Evolutionary conservation across 495 filamentous ascomycete genomes (phyloP), one percentile per base, ranked within the genome.

Genomic region (Penicillium coprophilum): DNA sequence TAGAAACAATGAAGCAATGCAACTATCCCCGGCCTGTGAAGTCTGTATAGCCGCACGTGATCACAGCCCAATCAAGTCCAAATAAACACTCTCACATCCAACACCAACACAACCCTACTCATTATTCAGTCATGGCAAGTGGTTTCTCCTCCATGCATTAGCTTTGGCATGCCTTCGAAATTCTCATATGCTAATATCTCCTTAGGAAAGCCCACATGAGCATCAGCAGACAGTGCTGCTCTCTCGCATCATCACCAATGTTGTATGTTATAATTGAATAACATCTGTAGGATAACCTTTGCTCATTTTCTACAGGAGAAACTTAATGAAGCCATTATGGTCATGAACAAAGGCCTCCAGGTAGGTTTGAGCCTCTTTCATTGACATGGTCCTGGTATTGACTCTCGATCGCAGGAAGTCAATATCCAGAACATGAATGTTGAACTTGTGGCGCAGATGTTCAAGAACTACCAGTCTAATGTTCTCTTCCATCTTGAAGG

Each of bases 401-500:
- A 54, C 40, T 44, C 50, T 38, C 3, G 7, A 13, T 17, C 47
- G 5, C 59, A 96, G 90, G 92, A 97, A 62, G 96, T 97, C 82
- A 97, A 97, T 68, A 86, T 96, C 34, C 88, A 96, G 61, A 98
- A 97, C 64, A 96, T 97, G 91, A 93, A 97, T 68, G 90, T 96
- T 6, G 94, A 97, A 75, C 80, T 97, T 9, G 94, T 97, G 4
- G 92, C 94, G 8, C 94, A 97, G 71, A 98, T 98, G 94, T 98
- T 97, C 79, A 96, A 97, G 80, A 98, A 97, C 74, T 98, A 98
- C 70, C 91, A 96, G 71, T 96, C 90, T 4, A 98, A 97, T 65
- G 94, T 98, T 13, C 78, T 97, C 2, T 98, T 98, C 68, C 94
- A 98, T 66, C 79, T 98, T 27, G 95, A 97, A 85, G 94, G 94